These are phyloP conservation scores for Cicer yamashitae DNA, from an alignment of 306 rosid species.

Conservation along the genomic window DNA sequence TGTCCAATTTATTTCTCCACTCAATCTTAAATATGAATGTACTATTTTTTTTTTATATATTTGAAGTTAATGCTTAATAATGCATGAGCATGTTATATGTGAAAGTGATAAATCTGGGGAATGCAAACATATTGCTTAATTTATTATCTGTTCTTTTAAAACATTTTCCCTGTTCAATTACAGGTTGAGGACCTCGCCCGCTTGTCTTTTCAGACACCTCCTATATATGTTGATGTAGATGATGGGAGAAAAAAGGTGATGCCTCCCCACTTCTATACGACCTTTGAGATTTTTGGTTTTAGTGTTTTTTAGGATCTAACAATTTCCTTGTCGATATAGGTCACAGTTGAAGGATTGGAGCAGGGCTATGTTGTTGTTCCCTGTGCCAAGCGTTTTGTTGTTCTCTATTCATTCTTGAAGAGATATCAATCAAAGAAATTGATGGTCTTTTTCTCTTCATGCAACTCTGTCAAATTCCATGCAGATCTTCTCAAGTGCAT, in stretches of 20 bases:
- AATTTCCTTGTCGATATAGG: slow-evolving; percentile 53
- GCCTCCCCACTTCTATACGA: background rate
- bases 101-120: slow-evolving; percentile 12
- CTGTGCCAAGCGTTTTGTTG: slow-evolving; percentile 76
- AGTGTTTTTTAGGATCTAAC: slow-evolving; percentile 38
- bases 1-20: background rate
- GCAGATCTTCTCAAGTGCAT: slow-evolving; percentile 79
- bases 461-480: slow-evolving; percentile 92
- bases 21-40: background rate
- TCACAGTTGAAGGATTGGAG: slow-evolving; percentile 93
- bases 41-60: background rate
- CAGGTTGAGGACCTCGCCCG: slow-evolving; percentile 95
- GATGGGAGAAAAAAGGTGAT: slow-evolving; percentile 82
- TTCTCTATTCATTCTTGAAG: slow-evolving; percentile 83
- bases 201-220: slow-evolving; percentile 76
- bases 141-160: slow-evolving; percentile 5
- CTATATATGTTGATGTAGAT: slow-evolving; percentile 81
- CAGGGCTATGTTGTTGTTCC: slow-evolving; percentile 96
- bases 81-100: background rate
- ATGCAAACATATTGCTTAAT: slow-evolving; percentile 21
- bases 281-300: slow-evolving; percentile 27
- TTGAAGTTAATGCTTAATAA: slow-evolving; percentile 21
- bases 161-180: slow-evolving; percentile 27
- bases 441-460: slow-evolving; percentile 98
- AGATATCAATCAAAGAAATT: slow-evolving; percentile 77